Base-by-base conservation (phyloP, 1,284 basidiomycete species). In the Ustilago trichophora region DNA sequence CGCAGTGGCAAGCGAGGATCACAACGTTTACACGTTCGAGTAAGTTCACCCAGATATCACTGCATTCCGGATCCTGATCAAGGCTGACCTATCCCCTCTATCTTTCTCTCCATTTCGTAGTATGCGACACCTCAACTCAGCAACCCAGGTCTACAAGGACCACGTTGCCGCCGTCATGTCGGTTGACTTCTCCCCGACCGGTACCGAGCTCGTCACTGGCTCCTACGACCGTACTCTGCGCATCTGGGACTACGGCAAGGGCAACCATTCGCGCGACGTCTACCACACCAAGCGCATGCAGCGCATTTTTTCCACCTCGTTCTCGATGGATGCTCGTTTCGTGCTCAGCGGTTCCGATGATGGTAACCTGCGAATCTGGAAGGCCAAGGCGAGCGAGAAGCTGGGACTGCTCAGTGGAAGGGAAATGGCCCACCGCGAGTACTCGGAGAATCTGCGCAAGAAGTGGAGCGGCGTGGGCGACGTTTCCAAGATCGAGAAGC, bases 201-300 rank as follows among this genome's bases (percentile, higher is more conserved):
- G 95, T n/a, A 86, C 90, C 47, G 93, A 93, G 74, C 95, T 98
- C 77, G 93, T 96, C 29, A 92, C 91, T 57, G 96, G 95, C 21
- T 91, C 92, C 1, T 98, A 95, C 88, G 96, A 99, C 82, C 87
- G 94, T 46, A 98, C 94, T 0, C 86, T 98, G 32, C 85, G 95
- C 45, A 87, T 98, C 80, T 99, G 95, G 95, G 89, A 90, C 69
- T 89, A 92, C 68, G 91, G 91, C 26, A 86, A 87, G 40, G 94
- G 93, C 3, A 88, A 88, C 27, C 76, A 77, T 53, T 86, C 87
- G 3, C 88, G 91, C 18, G 95, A 98, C 80, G 89, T 94, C 5
- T 99, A 98, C 82, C 95, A 98, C 83, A 95, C 93, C 21, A 98
- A 98, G 84, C 91, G 96, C 35, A 99, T 99, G 96, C 95, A 98